Base-by-base conservation (phyloP, 148 eudicot genomes). In the Vaccinium vitisidaea region DNA sequence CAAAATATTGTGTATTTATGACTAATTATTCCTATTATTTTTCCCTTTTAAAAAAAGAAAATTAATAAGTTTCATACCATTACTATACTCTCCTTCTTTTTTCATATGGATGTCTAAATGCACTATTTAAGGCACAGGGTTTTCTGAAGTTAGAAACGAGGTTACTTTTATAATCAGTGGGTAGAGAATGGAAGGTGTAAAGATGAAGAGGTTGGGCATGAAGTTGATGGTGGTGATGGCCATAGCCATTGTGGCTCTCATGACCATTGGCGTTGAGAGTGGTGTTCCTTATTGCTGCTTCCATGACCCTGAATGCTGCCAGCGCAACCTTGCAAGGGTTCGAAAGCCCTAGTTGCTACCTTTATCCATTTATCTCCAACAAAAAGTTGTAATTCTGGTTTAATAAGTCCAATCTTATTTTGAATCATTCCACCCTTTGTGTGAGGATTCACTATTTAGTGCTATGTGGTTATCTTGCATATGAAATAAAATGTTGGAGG, bases 271-370 rank as follows among this genome's bases (percentile, higher is more conserved):
- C 18, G 39, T 27, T 10, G 74, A 69, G 39, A 27, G 39, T 69
- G 39, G 39, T 69, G 74, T 69, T 69, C 74, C 71, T 67, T 10
- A 27, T 67, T 67, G 71, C 71, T 67, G 71, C 32, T 25, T 23
- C 25, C 71, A 67, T 67, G 71, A 67, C 71, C 74, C 74, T 69
- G 74, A 69, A 25, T 69, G 74, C 74, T 69, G 74, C 74, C 74
- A 69, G 74, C 74, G 74, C 39, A 0, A 25, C 5, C 43, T 69
- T 69, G 74, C 36, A 13, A 69, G 74, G 74, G 74, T 27, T 27
- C 74, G 25, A 27, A 69, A 69, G 4, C 74, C 18, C 39, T 12
- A 69, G 13, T 69, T 27, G 18, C 19, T 13, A 69, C 36, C 43
- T 69, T 69, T 13, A 4, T 69, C 74, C 39, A 27, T 6, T 23